These are phyloP conservation scores for Prunus mira DNA, from an alignment of 306 rosid genomes.

Conservation along the genomic window DNA sequence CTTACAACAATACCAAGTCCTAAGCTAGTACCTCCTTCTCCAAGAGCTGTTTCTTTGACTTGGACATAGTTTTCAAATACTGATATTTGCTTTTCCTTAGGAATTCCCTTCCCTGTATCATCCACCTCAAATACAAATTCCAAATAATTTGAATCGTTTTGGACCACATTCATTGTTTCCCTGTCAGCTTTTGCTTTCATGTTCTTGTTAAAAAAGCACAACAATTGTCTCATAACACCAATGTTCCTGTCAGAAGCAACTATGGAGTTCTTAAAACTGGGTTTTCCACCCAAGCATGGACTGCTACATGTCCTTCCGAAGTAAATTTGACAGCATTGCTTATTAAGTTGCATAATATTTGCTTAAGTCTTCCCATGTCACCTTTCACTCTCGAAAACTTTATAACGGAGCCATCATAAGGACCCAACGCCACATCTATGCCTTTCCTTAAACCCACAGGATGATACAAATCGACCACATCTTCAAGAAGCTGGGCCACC, in stretches of 20 bases:
- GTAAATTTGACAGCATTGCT: slow-evolving; percentile 87
- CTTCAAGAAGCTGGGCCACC: slow-evolving; percentile 54
- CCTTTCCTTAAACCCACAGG: slow-evolving; percentile 60
- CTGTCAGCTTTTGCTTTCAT: slow-evolving; percentile 15
- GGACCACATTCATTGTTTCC: slow-evolving; percentile 30
- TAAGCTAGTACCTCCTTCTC: slow-evolving; percentile 77
- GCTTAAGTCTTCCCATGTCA: slow-evolving; percentile 76
- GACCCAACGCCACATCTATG: slow-evolving; percentile 71
- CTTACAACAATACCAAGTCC: slow-evolving; percentile 92
- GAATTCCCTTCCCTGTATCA: slow-evolving; percentile 89
- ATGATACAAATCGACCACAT: slow-evolving; percentile 62
- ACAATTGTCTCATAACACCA: slow-evolving; percentile 21
- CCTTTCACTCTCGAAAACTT: slow-evolving; percentile 55
- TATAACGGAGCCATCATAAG: slow-evolving; percentile 54
- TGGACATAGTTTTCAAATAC: slow-evolving; percentile 79
- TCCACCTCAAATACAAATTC: slow-evolving; percentile 78
- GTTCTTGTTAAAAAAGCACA: slow-evolving; percentile 37
- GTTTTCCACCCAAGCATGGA: slow-evolving; percentile 60
- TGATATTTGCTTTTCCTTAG: slow-evolving; percentile 53
- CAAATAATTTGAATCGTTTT: slow-evolving; percentile 31
- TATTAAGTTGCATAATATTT: slow-evolving; percentile 59
- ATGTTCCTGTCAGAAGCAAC: slow-evolving; percentile 22
- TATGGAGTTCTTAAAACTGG: slow-evolving; percentile 36
- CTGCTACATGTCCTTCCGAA: slow-evolving; percentile 50
- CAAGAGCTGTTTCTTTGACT: slow-evolving; percentile 56